Base-by-base conservation (phyloP, 768 basidiomycete genomes). In the Podaxis sp. region DNA sequence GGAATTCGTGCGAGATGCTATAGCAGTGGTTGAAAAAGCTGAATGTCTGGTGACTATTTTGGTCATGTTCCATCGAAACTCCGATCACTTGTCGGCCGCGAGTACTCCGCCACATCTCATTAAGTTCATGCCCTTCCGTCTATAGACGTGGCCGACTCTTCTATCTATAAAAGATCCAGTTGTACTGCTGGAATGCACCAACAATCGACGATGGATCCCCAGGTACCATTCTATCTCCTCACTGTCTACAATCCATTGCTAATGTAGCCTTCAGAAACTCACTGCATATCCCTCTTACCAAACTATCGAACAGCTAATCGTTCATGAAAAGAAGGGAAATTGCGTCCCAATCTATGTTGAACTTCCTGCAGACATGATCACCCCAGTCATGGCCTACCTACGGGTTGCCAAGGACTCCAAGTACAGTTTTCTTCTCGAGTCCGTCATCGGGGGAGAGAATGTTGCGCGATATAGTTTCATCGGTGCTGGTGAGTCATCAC, bases 381-480 rank as follows among this genome's bases (percentile, higher is more conserved):
- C 97, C 25, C 97, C 97, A 73, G 95, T 94, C 70, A 90, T 94
- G 77, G 95, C 97, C 5, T 99, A 98, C 73, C 85, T 99, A 51
- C 87, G 93, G 60, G 82, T 98, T 63, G 87, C 95, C 11, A 89
- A 95, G 68, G 91, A 94, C 68, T 92, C 93, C 1, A 91, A 90
- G 71, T 92, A 96, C 77, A 95, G 92, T 71, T 99, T 98, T 73
- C 76, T 99, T 50, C 82, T 99, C 46, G 97, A 99, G 73, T 95
- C 93, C 50, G 90, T 98, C 47, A 80, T 93, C 28, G 90, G 85
- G 28, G 95, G 95, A 44, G 93, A 97, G 77, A 92, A 86, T 70
- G 77, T 96, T 51, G 95, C 91, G 36, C 85, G 97, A 56, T 99
- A 96, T 74, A 94, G 92, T 68, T 98, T 98, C 75, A 90, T 99